Base-by-base conservation (phyloP, 371 early-diverging fungal species). In the Zopfochytrium polystomum region DNA sequence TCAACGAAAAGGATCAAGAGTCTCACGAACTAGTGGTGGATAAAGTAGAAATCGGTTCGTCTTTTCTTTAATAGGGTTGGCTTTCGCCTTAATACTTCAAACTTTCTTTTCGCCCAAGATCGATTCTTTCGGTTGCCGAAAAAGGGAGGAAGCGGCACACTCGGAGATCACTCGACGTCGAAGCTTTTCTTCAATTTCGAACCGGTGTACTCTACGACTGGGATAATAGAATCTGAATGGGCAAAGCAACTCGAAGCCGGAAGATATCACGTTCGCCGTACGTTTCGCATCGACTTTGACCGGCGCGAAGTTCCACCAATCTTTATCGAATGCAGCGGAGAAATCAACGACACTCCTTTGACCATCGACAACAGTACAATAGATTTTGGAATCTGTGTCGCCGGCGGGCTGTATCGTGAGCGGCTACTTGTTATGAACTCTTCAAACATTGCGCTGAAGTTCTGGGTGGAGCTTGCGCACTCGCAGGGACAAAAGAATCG, bases 331-430 rank as follows among this genome's bases (percentile, higher is more conserved):
- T 71, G 71, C 56, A n/a, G 23, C 2, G 71, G 63, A 18, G 4
- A 22, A 1, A 26, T 47, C 3, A 43, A 58, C 11, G 35, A 30
- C 4, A 50, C 67, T 0, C 71, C 71, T 0, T 26, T 71, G 18
- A 9, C 30, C 26, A 29, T 71, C 15, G 62, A 67, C 31, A 25
- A n/a, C 38, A 33, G 30, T n/a, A 18, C 25, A 6, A 26, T 71
- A n/a, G 67, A 71, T 45, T 71, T 67, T 34, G 49, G 57, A 7
- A 59, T 51, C 6, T 59, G 71, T 55, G 62, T 62, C 9, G 53
- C 57, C 7, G 71, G 60, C 13, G 49, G 26, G 6, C 29, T 29
- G 1, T 71, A 71, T 46, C 45, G 55, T 3, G 67, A 63, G 23
- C 27, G 22, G 1, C 50, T 71, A 1, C 15, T 57, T 5, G 49